Conservation (phyloP, 2,329 filamentous ascomycete genomes). For the Ceratocystis colombiana region DNA sequence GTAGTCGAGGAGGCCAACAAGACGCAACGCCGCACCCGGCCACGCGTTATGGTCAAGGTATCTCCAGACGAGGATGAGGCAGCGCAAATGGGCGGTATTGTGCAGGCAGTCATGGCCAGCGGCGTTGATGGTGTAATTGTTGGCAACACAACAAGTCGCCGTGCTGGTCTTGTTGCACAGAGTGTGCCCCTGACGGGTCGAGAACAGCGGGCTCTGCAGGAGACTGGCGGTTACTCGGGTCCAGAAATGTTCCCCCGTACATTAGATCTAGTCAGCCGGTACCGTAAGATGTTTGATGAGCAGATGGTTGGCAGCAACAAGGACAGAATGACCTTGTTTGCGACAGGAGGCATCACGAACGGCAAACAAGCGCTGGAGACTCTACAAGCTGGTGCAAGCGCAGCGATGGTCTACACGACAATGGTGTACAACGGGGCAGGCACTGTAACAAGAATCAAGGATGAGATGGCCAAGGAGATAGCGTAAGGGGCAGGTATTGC, state of each 20-base stretch:
- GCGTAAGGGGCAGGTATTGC: constrained; percentile 26
- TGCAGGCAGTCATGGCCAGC: constrained; percentile 68
- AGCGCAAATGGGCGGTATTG: constrained; percentile 76
- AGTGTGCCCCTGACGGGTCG: constrained; percentile 53
- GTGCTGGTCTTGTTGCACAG: constrained; percentile 58
- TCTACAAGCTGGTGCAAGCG: constrained; percentile 77
- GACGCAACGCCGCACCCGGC: constrained; percentile 57
- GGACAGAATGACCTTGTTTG: constrained; percentile 72
- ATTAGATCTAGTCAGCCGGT: constrained; percentile 65
- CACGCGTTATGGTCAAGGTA: constrained; percentile 90
- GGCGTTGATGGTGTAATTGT: constrained; percentile 94
- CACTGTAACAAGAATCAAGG: constrained; percentile 55
- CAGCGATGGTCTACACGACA: constrained; percentile 84
- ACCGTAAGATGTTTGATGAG: constrained; percentile 58
- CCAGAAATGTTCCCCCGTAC: constrained; percentile 80
- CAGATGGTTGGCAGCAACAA: constrained; percentile 31
- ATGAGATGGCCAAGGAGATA: constrained; percentile 45
- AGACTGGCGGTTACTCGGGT: constrained; percentile 83
- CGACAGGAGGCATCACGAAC: constrained; percentile 83
- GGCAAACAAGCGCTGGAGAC: constrained; percentile 73
- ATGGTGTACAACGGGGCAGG: constrained; percentile 55
- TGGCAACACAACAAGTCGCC: constrained; percentile 81
- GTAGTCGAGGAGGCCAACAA: constrained; percentile 69
- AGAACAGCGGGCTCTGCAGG: constrained; percentile 58
- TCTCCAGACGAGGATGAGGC: constrained; percentile 88